Conservation (phyloP, 768 basidiomycete genomes). For the Ramaria sp. region DNA sequence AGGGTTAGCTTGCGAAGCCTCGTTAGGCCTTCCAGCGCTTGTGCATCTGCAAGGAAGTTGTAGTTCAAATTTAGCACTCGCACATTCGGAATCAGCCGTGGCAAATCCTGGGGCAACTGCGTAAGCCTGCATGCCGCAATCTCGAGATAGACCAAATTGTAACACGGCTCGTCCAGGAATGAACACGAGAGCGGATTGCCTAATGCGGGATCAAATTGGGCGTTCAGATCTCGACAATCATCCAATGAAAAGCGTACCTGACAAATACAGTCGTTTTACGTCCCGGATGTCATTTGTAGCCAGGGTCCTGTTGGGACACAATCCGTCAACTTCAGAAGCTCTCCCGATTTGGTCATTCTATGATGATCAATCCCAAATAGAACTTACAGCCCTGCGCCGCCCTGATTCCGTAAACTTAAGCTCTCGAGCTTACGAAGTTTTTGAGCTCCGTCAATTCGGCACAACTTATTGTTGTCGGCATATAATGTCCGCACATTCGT, state of each 20-base stretch:
- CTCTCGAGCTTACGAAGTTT: constrained; percentile 67
- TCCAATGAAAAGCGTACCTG: constrained; percentile 42
- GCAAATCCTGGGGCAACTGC: constrained; percentile 57
- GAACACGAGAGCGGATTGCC: constrained; percentile 41
- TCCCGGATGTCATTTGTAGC: constrained; percentile 58
- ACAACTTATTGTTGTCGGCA: constrained; percentile 73
- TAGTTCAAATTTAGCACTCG: constrained; percentile 93
- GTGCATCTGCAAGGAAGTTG: constrained; percentile 63
- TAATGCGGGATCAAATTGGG: constrained; percentile 1
- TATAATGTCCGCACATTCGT: constrained; percentile 81
- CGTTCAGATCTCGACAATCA: constrained; percentile 12
- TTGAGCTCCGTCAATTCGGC: constrained; percentile 22
- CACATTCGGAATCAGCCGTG: constrained; percentile 65
- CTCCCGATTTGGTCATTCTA: constrained; percentile 22
- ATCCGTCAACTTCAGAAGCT: constrained; percentile 20
- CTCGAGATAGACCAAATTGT: constrained; percentile 88
- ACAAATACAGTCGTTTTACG: constrained; percentile 89
- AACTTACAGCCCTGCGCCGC: constrained; percentile 63
- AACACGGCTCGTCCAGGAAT: constrained; percentile 56
- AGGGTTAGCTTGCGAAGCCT: constrained; percentile 76
- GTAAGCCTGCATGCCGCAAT: constrained; percentile 78
- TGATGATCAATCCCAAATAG: constrained; percentile 15
- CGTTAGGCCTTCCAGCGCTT: constrained; percentile 55
- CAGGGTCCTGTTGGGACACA: constrained; percentile 16
- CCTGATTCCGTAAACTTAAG: constrained; percentile 85